Evolutionary conservation across 768 basidiomycete species (phyloP).

Genomic region (Termitomyces sp.): DNA sequence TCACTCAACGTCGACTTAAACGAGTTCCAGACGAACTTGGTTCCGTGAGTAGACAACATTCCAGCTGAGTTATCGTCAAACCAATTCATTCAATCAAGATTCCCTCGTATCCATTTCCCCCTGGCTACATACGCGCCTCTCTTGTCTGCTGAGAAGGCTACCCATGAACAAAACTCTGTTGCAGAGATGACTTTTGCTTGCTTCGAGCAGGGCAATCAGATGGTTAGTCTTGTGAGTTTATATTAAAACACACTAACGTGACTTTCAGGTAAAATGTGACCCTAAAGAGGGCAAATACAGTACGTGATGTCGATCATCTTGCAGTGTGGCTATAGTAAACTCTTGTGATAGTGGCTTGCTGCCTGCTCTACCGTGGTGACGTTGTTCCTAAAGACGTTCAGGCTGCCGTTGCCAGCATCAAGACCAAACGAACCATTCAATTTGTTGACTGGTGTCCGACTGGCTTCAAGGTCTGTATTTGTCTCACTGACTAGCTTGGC

Average conservation of each 20-base stretch:
- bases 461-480: too few species aligned
- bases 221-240: constrained; percentile 44
- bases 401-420: constrained; percentile 88
- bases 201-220: constrained; percentile 95
- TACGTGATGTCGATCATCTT: too few species aligned
- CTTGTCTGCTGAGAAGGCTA: constrained; percentile 89
- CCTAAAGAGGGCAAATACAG: constrained; percentile 99
- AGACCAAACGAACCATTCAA: constrained; percentile 97
- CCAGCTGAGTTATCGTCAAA: too few species aligned
- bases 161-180: constrained; percentile 96
- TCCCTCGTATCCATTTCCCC: constrained; percentile 99
- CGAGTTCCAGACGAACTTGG: constrained; percentile 98
- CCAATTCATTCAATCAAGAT: constrained; percentile 55
- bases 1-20: constrained; percentile 96
- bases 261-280: constrained; percentile 60
- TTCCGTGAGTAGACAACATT: too few species aligned
- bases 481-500: too few species aligned
- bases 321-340: too few species aligned
- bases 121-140: constrained; percentile 95
- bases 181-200: constrained; percentile 98
- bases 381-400: constrained; percentile 97
- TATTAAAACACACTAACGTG: neutral
- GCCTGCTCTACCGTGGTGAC: constrained; percentile 90
- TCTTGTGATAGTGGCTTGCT: constrained; percentile 90
- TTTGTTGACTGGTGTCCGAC: constrained; percentile 99